phyloP scores from a whole-genome alignment of 371 early-diverging fungal genomes.

The Gilbertella persicaria region DNA sequence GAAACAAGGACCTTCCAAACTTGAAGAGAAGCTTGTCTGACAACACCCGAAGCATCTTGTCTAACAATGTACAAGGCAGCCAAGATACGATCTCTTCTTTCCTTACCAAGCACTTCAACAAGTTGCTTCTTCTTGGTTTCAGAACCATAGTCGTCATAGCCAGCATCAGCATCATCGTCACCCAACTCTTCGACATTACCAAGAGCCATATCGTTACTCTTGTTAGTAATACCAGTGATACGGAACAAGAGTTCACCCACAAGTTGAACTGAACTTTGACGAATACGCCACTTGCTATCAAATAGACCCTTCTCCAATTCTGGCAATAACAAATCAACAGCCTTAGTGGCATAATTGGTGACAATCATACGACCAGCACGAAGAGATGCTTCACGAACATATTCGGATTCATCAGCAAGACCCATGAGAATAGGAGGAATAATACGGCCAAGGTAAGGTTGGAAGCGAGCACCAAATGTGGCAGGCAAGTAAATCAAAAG shows the following conservation, averaged over 20 bases:
- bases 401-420: slow-evolving; percentile 94
- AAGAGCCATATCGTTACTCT: slow-evolving; percentile 42
- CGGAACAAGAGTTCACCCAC: slow-evolving; percentile 94
- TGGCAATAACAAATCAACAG: slow-evolving; percentile 89
- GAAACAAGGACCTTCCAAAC: slow-evolving; percentile 96
- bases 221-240: slow-evolving; percentile 83
- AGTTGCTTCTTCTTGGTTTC: slow-evolving; percentile 79
- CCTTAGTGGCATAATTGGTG: slow-evolving; percentile 82
- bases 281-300: slow-evolving; percentile 94
- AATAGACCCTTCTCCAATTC: slow-evolving; percentile 90
- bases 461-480: slow-evolving; percentile 90
- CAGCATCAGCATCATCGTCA: slow-evolving; percentile 62
- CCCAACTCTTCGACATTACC: slow-evolving; percentile 46
- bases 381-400: slow-evolving; percentile 91
- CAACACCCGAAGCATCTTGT: slow-evolving; percentile 77
- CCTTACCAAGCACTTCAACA: slow-evolving; percentile 82
- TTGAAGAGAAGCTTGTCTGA: slow-evolving; percentile 85
- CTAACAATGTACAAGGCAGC: slow-evolving; percentile 93
- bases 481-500: slow-evolving; percentile 94
- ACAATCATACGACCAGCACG: slow-evolving; percentile 94
- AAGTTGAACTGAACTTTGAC: slow-evolving; percentile 92
- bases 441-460: slow-evolving; percentile 84
- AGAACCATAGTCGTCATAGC: slow-evolving; percentile 51
- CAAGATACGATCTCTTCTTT: slow-evolving; percentile 85
- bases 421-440: slow-evolving; percentile 89